Percentiles rank a stretch among this genome's conserved stretches.
Conservation (phyloP, 2,329 filamentous ascomycete species). For the Aspergillus ibericus region DNA sequence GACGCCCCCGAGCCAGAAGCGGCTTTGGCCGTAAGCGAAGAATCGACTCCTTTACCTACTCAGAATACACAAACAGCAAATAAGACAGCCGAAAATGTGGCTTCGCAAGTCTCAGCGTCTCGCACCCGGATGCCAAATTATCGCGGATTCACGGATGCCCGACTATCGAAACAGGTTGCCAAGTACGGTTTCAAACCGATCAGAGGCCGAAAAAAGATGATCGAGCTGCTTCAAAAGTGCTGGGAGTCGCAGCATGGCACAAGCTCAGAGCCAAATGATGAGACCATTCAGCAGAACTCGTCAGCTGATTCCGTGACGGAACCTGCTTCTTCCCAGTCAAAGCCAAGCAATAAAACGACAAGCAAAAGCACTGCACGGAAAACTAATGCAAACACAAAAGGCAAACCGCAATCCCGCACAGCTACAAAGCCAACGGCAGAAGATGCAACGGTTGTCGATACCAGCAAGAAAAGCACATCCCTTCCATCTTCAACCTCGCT, state of each 20-base stretch:
- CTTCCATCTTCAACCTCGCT: not conserved
- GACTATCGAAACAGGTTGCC: conserved; percentile 62
- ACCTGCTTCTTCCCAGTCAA: not conserved
- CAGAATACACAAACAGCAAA: conserved; percentile 1
- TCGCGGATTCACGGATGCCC: conserved; percentile 60
- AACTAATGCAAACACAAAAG: conserved; percentile 14
- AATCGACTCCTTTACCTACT: not conserved
- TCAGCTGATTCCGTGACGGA: not conserved
- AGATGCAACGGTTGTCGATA: not conserved
- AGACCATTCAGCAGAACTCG: conserved; percentile 14
- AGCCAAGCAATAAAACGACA: not conserved
- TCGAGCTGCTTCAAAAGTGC: conserved; percentile 67
- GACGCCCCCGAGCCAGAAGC: not conserved
- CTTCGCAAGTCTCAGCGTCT: not conserved
- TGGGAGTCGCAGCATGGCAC: conserved; percentile 61
- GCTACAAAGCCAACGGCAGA: not conserved
- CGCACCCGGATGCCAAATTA: conserved; percentile 55
- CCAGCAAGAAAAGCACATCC: not conserved
- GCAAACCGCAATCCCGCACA: conserved; percentile 7
- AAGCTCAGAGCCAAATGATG: conserved; percentile 22
- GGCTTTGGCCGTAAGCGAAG: not conserved
- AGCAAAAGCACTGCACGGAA: not conserved
- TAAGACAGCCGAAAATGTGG: not conserved
- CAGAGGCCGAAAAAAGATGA: conserved; percentile 67
- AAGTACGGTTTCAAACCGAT: conserved; percentile 72